phyloP scores from a whole-genome alignment of 129 eudicot species.

The Flaveria bidentis region DNA sequence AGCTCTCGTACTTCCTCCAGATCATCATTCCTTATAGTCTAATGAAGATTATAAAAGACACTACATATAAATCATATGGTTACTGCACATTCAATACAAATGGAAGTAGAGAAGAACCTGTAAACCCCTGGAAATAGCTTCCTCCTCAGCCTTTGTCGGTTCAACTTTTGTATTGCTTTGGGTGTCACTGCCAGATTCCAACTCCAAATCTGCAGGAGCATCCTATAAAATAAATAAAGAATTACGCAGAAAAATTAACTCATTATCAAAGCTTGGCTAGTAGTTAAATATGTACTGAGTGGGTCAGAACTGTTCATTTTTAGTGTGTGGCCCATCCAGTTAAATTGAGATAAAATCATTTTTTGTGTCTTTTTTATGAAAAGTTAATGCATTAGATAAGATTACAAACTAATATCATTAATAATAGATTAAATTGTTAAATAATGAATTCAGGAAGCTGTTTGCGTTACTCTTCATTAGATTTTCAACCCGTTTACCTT shows the following conservation, averaged over 20 bases:
- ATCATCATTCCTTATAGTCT: constrained; percentile 85
- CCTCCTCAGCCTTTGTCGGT: constrained; percentile 91
- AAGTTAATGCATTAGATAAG: background rate
- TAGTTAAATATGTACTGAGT: background rate
- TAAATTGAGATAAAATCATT: background rate
- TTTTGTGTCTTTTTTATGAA: background rate
- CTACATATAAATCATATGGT: background rate
- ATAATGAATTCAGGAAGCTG: background rate
- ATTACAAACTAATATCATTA: background rate
- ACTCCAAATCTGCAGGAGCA: constrained; percentile 48
- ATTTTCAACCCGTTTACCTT: background rate
- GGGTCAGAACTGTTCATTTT: background rate
- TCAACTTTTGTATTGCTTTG: constrained; percentile 61
- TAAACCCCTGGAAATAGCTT: constrained; percentile 85
- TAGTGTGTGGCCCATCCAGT: background rate
- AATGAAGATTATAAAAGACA: constrained; percentile 10
- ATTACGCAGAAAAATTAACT: background rate
- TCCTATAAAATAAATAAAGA: constrained; percentile 46
- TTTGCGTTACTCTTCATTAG: background rate
- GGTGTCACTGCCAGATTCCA: constrained; percentile 61
- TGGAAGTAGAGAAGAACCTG: constrained; percentile 59
- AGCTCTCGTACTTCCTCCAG: constrained; percentile 84
- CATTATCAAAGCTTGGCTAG: background rate
- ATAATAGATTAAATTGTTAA: background rate
- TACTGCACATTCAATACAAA: constrained; percentile 12